Evolutionary conservation across 1,284 basidiomycete species (phyloP).

Genomic region (Garcileccinum viscosum): DNA sequence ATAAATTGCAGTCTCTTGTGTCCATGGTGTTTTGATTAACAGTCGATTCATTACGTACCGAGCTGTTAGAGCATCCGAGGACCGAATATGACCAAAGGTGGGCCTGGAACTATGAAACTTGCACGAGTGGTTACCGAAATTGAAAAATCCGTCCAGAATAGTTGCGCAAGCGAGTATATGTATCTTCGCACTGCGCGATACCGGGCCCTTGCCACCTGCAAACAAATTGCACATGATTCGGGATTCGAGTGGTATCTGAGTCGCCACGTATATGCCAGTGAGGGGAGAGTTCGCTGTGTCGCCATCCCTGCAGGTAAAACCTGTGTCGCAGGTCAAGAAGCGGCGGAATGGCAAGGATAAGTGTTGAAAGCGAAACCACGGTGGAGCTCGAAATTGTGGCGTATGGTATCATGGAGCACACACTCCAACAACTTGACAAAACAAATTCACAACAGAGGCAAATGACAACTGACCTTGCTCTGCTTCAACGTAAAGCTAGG

Average conservation of each 20-base stretch:
- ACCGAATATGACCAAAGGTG: neutral
- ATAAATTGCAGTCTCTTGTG: neutral
- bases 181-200: neutral
- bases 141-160: neutral
- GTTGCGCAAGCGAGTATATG: slow-evolving; percentile 15
- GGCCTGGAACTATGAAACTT: too few relatives aligned
- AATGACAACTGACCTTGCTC: too few relatives aligned
- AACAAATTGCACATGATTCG: too few relatives aligned
- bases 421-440: neutral
- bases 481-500: too few relatives aligned
- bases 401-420: too few relatives aligned
- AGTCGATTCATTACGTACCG: neutral
- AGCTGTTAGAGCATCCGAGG: neutral
- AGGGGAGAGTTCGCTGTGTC: neutral
- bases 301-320: neutral
- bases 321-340: neutral
- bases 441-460: neutral
- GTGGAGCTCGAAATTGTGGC: slow-evolving; percentile 5
- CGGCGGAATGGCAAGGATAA: neutral
- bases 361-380: neutral
- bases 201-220: neutral
- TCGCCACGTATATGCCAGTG: neutral
- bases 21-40: too few relatives aligned
- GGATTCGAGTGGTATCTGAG: neutral
- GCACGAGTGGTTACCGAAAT: slow-evolving; percentile 12